Conservation (phyloP, 129 eudicot species). For the Daucus carota region DH1_v3.0 NC_030385.2:7403501-7404000, state of each 20-base stretch:
- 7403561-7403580: conserved; percentile 45
- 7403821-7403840: conserved; percentile 28
- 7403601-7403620: conserved; percentile 32
- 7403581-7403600: conserved; percentile 39
- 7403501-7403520: conserved; percentile 30
- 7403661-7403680: conserved; percentile 67
- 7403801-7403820: conserved; percentile 35
- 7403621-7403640: conserved; percentile 66
- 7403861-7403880: conserved; percentile 44
- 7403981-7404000: conserved; percentile 12
- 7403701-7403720: conserved; percentile 17
- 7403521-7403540: conserved; percentile 62
- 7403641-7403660: conserved; percentile 72
- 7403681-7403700: conserved; percentile 44
- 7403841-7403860: conserved; percentile 5
- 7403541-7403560: conserved; percentile 83
- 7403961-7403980: conserved; percentile 18
- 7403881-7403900: conserved; percentile 55
- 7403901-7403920: conserved; percentile 27
- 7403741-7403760: conserved; percentile 30
- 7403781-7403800: conserved; percentile 44
- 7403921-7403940: conserved; percentile 45
- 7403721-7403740: conserved; percentile 27
- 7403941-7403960: conserved; percentile 44
- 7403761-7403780: conserved; percentile 31